phyloP scores from a whole-genome alignment of 2,329 filamentous ascomycete species.

The Phialocephala sp. region DNA sequence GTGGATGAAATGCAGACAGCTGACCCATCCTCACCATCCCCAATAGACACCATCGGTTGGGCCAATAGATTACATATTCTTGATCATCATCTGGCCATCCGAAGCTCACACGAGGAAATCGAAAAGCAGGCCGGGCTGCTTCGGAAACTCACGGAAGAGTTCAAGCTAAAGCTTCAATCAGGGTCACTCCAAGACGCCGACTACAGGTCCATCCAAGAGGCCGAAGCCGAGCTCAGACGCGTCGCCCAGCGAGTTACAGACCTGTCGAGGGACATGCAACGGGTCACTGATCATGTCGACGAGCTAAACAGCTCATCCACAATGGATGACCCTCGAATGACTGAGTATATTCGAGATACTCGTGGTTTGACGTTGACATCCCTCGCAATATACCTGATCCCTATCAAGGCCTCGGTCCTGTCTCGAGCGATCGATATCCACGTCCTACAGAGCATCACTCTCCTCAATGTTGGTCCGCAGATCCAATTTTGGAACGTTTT shows the following conservation, averaged over 20 bases:
- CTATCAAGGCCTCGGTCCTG: conserved; percentile 63
- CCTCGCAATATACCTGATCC: conserved; percentile 63
- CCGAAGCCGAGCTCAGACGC: conserved; percentile 20
- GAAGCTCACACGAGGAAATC: conserved; percentile 18
- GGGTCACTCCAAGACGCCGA: conserved; percentile 16
- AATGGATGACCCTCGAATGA: conserved; percentile 31
- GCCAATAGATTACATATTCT: conserved; percentile 18
- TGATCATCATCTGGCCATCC: conserved; percentile 20
- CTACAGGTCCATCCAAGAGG: conserved; percentile 7
- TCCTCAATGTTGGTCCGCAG: conserved; percentile 69
- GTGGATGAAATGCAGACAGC: neutral
- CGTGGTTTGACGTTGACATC: conserved; percentile 62
- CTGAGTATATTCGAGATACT: conserved; percentile 61
- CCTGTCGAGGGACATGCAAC: conserved; percentile 24
- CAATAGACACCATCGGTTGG: conserved; percentile 7
- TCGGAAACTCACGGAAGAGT: conserved; percentile 36
- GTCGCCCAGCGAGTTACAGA: conserved; percentile 18
- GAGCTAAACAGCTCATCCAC: conserved; percentile 10
- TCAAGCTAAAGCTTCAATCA: conserved; percentile 22
- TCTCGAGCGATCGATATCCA: conserved; percentile 61
- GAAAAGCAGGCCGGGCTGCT: conserved; percentile 19
- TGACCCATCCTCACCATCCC: neutral
- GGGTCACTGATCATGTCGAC: conserved; percentile 21
- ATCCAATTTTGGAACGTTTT: conserved; percentile 63
- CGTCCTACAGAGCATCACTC: conserved; percentile 60